phyloP scores from a whole-genome alignment of 352 stramenopile species.

The Pythium diclinum region DNA sequence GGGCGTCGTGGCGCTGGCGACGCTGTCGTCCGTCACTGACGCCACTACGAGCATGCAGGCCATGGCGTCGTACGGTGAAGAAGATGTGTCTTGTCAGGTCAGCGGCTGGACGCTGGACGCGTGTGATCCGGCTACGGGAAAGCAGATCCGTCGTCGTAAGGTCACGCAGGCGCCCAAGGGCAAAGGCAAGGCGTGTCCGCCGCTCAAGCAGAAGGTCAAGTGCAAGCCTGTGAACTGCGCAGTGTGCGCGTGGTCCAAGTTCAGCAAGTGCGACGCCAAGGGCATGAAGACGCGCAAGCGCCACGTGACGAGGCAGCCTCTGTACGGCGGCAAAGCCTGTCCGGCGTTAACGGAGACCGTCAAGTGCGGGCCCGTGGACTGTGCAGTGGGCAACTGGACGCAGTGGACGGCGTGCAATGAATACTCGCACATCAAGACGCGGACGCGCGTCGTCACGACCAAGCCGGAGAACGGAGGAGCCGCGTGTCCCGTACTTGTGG shows the following conservation, averaged over 20 bases:
- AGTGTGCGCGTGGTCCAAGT: conserved; percentile 12
- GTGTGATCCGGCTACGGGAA: neutral
- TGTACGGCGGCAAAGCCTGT: conserved; percentile 33
- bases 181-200: conserved; percentile 11
- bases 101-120: neutral
- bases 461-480: conserved; percentile 33
- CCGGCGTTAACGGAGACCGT: conserved; percentile 13
- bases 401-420: conserved; percentile 39
- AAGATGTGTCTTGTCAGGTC: neutral
- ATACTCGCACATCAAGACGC: conserved; percentile 30
- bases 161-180: conserved; percentile 6
- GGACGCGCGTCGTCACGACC: conserved; percentile 31
- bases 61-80: neutral
- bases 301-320: conserved; percentile 28
- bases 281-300: conserved; percentile 39
- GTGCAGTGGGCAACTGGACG: conserved; percentile 37
- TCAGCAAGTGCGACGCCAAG: conserved; percentile 3
- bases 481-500: conserved; percentile 27
- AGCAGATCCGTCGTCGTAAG: conserved; percentile 5
- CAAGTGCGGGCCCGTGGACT: conserved; percentile 33
- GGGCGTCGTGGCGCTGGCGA: neutral
- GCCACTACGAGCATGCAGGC: neutral
- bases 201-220: neutral
- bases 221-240: conserved; percentile 17
- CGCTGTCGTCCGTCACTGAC: neutral